Percentiles rank a stretch among this genome's conserved stretches.
Conservation (phyloP, 306 rosid species). For the Glycine soja region DNA sequence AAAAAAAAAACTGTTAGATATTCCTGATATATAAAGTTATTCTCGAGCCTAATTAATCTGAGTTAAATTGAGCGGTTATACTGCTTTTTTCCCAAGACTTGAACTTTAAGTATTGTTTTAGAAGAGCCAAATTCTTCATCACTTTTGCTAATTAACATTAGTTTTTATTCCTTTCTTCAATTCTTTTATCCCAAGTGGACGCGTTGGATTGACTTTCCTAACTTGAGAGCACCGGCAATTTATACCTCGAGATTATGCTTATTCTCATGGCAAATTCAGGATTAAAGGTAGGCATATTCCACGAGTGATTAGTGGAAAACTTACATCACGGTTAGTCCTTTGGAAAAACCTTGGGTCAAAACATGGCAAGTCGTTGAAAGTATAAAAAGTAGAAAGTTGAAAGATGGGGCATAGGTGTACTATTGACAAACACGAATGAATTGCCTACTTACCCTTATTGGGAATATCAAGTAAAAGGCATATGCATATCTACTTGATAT, state of each 20-base stretch:
- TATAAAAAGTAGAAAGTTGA: conserved; percentile 1
- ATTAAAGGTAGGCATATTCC: conserved; percentile 62
- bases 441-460: too few relatives aligned
- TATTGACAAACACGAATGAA: background rate
- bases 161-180: background rate
- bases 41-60: too few relatives aligned
- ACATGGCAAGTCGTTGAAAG: conserved; percentile 10
- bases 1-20: too few relatives aligned
- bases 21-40: too few relatives aligned
- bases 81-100: background rate
- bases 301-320: conserved; percentile 53
- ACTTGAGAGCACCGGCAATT: conserved; percentile 10
- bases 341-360: conserved; percentile 22
- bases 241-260: conserved; percentile 21
- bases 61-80: background rate
- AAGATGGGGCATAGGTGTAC: background rate
- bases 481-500: too few relatives aligned
- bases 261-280: conserved; percentile 37
- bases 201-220: conserved; percentile 40
- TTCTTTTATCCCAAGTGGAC: background rate
- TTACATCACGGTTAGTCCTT: conserved; percentile 29
- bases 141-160: background rate
- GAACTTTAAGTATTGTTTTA: background rate
- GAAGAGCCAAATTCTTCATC: background rate
- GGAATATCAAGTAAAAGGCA: too few relatives aligned